Conservation (phyloP, 2,329 filamentous ascomycete species). For the Tolypocladium guangdongense region DNA sequence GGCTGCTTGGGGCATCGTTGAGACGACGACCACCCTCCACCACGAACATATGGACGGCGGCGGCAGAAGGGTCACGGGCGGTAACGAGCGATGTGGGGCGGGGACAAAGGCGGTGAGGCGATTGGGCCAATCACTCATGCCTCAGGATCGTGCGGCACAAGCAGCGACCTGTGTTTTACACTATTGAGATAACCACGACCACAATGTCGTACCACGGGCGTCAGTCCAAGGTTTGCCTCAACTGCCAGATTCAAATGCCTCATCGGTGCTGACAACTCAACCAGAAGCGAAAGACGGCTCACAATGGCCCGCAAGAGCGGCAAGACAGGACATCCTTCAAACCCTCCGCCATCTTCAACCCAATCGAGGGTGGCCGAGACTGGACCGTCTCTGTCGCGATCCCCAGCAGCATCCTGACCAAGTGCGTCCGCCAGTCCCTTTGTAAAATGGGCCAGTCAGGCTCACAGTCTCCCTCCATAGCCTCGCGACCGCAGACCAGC, state of each 20-base stretch:
- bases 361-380: conserved; percentile 47
- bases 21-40: no score
- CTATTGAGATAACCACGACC: background rate
- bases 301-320: conserved; percentile 18
- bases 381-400: conserved; percentile 72
- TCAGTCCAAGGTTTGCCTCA: conserved; percentile 16
- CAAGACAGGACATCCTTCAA: conserved; percentile 40
- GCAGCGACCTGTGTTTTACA: no score
- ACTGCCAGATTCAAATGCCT: background rate
- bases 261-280: background rate
- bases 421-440: conserved; percentile 34
- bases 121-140: no score
- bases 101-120: no score
- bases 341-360: conserved; percentile 58
- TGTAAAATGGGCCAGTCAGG: background rate
- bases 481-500: conserved; percentile 62
- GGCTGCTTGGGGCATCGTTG: no score
- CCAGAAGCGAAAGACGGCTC: conserved; percentile 40
- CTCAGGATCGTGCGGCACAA: no score
- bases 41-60: no score
- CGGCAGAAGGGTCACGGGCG: no score
- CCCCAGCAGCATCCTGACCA: conserved; percentile 65
- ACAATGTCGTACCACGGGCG: conserved; percentile 23
- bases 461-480: conserved; percentile 26
- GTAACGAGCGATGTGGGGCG: no score